These are phyloP conservation scores for Jamesozyma gamospora DNA, from an alignment of 805 yeast genomes.

Conservation along the genomic window DNA sequence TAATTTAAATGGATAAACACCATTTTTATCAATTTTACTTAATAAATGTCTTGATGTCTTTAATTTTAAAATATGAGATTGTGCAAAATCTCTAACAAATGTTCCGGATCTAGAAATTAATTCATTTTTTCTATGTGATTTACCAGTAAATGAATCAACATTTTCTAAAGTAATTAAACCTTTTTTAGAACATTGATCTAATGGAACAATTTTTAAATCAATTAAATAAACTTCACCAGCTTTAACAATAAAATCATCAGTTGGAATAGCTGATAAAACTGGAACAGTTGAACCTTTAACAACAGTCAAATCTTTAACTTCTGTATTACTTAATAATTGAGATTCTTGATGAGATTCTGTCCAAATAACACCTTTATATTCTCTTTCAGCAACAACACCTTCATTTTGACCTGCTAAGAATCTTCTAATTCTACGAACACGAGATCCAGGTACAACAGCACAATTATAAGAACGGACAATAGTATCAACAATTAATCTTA, in stretches of 20 bases:
- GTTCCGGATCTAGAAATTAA: constrained; percentile 59
- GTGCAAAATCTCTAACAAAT: constrained; percentile 79
- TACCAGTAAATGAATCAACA: constrained; percentile 54
- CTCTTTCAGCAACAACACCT: constrained; percentile 83
- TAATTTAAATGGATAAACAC: constrained; percentile 89
- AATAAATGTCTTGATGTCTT: constrained; percentile 64
- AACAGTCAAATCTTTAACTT: constrained; percentile 33
- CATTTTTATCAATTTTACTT: constrained; percentile 58
- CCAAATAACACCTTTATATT: constrained; percentile 88
- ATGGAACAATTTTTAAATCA: constrained; percentile 73
- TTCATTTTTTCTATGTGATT: constrained; percentile 42
- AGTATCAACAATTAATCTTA: constrained; percentile 72
- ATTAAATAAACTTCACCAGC: constrained; percentile 82
- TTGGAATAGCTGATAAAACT: constrained; percentile 55
- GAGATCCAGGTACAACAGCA: constrained; percentile 83
- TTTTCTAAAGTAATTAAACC: constrained; percentile 64
- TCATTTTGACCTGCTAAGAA: constrained; percentile 94
- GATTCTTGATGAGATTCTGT: constrained; percentile 72
- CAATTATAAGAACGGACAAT: constrained; percentile 80
- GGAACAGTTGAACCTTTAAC: constrained; percentile 27
- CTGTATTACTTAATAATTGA: constrained; percentile 32
- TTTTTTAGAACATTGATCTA: constrained; percentile 41
- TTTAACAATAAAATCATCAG: constrained; percentile 59
- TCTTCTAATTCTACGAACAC: constrained; percentile 83
- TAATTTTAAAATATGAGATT: constrained; percentile 64